These are phyloP conservation scores for Beauveria varroae DNA, from an alignment of 2,329 filamentous ascomycete genomes.

Conservation along the genomic window DNA sequence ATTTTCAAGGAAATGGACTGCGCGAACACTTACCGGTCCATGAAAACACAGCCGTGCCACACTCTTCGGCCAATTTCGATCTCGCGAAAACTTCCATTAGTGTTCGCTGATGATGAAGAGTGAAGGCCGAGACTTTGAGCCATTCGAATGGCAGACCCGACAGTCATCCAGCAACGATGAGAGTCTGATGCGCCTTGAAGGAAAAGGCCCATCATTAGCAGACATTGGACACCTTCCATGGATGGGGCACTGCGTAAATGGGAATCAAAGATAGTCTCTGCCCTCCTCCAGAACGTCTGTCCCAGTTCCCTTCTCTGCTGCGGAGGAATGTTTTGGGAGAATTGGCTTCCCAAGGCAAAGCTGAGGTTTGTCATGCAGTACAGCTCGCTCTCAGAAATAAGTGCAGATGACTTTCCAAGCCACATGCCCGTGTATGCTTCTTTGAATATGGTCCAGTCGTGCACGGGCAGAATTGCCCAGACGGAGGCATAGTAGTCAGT, in stretches of 20 bases:
- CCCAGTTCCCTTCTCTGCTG: neutral
- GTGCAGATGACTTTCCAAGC: neutral
- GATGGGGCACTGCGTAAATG: neutral
- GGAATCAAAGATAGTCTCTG: neutral
- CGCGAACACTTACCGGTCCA: conserved; percentile 8
- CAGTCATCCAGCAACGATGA: neutral
- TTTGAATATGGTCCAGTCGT: conserved; percentile 1
- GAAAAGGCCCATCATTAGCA: neutral
- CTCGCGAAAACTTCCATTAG: neutral
- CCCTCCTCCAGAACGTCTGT: conserved; percentile 7
- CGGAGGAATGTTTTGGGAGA: neutral
- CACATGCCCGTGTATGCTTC: neutral
- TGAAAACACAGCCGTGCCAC: conserved; percentile 14
- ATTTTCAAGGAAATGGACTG: neutral
- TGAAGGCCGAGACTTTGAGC: neutral
- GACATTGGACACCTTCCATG: neutral
- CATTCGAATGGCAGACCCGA: neutral
- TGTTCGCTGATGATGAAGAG: neutral
- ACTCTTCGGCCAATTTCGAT: conserved; percentile 8
- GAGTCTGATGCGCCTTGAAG: neutral
- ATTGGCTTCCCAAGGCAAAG: conserved; percentile 12
- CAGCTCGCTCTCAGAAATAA: neutral
- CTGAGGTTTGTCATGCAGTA: conserved; percentile 8
- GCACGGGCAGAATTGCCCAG: conserved; percentile 3
- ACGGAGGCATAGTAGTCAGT: neutral